These are phyloP conservation scores for Rubus parviflorus DNA, from an alignment of 306 rosid species.

Conservation along the genomic window DNA sequence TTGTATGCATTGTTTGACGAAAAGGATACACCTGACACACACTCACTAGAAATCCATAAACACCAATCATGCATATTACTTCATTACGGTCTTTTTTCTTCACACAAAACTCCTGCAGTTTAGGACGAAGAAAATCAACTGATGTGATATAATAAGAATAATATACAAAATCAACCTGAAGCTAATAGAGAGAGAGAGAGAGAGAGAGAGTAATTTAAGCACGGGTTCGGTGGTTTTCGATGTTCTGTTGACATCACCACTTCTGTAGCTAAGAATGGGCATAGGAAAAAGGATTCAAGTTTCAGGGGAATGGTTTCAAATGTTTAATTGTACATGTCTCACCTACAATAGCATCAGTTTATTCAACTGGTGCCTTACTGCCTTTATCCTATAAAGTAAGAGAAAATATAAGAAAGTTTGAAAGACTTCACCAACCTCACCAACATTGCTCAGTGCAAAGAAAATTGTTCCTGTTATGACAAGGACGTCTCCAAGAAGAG, in stretches of 20 bases:
- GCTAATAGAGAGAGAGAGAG: background rate
- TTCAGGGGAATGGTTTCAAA: background rate
- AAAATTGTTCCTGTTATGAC: constrained; percentile 61
- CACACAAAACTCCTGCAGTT: constrained; percentile 65
- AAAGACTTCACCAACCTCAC: constrained; percentile 48
- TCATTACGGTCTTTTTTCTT: constrained; percentile 63
- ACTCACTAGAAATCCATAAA: constrained; percentile 52
- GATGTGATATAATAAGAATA: background rate
- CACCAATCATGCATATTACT: constrained; percentile 57
- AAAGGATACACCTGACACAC: constrained; percentile 59
- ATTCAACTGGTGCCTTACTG: background rate
- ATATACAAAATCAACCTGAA: background rate
- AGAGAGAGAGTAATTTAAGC: background rate
- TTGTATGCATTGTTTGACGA: background rate
- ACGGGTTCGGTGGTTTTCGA: background rate
- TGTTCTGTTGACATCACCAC: background rate
- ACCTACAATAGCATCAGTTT: background rate
- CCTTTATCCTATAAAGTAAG: background rate
- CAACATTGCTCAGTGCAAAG: constrained; percentile 67
- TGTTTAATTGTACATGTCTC: background rate
- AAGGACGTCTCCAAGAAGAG: constrained; percentile 62
- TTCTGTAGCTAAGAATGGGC: background rate
- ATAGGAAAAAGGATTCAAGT: background rate
- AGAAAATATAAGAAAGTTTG: background rate
- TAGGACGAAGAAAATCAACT: constrained; percentile 3